phyloP scores from a whole-genome alignment of 2,329 filamentous ascomycete genomes.

The Conoideocrella luteorostrata region DNA sequence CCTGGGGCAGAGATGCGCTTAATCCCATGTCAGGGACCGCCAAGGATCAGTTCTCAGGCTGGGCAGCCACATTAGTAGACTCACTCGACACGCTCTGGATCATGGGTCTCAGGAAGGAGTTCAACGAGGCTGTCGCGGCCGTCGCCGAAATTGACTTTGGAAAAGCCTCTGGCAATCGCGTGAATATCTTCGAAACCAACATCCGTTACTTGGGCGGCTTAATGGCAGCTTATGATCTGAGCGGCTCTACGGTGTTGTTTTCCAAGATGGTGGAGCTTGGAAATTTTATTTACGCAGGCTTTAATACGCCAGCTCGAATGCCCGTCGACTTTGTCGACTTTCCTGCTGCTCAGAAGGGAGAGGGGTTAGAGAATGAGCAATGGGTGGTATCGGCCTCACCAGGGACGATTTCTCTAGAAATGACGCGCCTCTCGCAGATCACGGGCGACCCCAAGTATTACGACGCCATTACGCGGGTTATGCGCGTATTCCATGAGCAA shows the following conservation, averaged over 20 bases:
- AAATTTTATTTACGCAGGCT: constrained; percentile 58
- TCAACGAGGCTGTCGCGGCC: constrained; percentile 54
- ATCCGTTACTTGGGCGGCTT: constrained; percentile 67
- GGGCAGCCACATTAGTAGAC: constrained; percentile 63
- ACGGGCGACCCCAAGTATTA: constrained; percentile 69
- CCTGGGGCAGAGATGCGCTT: constrained; percentile 60
- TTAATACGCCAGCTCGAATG: constrained; percentile 64
- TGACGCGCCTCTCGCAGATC: constrained; percentile 66
- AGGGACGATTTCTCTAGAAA: constrained; percentile 65
- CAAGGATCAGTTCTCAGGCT: constrained; percentile 57
- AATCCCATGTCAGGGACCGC: constrained; percentile 46
- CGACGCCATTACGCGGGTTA: constrained; percentile 63
- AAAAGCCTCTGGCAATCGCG: constrained; percentile 35
- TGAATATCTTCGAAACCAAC: constrained; percentile 66
- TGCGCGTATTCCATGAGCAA: constrained; percentile 55
- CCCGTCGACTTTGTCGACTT: constrained; percentile 47
- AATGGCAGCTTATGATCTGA: constrained; percentile 63
- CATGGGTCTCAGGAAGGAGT: constrained; percentile 60
- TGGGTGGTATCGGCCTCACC: constrained; percentile 38
- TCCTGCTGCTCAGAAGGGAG: constrained; percentile 28
- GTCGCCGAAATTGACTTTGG: constrained; percentile 56
- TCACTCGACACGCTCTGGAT: constrained; percentile 67
- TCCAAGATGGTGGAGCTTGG: constrained; percentile 58
- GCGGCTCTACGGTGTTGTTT: constrained; percentile 48
- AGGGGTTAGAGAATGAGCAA: constrained; percentile 25